Evolutionary conservation across 345 rosid genomes (phyloP), one percentile per base, ranked within the genome.

Genomic region (Syzygium aqueum): DNA sequence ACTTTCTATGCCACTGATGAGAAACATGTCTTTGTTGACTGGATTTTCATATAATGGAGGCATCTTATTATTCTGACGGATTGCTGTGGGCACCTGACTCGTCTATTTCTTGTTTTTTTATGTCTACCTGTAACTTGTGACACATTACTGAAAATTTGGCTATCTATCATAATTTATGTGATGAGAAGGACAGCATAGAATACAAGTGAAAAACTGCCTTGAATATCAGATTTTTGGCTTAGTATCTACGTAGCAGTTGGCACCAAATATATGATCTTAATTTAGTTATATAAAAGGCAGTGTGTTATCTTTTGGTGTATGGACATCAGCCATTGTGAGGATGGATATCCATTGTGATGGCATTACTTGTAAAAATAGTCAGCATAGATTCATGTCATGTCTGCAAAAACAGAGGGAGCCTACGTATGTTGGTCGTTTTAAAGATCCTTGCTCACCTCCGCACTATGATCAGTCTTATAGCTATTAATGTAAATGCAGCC

Each of bases 401-500:
- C 77, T 73, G 25, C 49, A 73, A 73, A 73, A 33, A 73, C 14
- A 37, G 80, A 37, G 49, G 54, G 63, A 84, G 85, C 59, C 53
- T 53, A 6, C 59, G 28, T 63, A 65, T 86, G 46, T 19, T 37
- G 13, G 53, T 57, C 65, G 56, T 86, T 28, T 77, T 4, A 40
- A 85, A 56, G 57, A 37, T 37, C n/a, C 78, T 85, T 85, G 67
- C 30, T 57, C 23, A 33, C 15, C 50, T 23, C 77, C 11, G n/a
- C 49, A 51, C 83, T 86, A 28, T 12, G 50, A 50, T 28, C n/a
- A 77, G 33, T 33, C 30, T 51, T 77, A 25, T 78, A 49, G 57
- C 53, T 73, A 63, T 87, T 30, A 51, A 84, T 43, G 56, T 80
- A 85, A 85, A 85, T 92, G 93, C 95, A 97, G 99, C 96, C 88